A percentile compares a stretch with the other conserved stretches of the same genome.
phyloP scores from a whole-genome alignment of 805 yeast species.

The Cyberlindnera petersonii region DNA sequence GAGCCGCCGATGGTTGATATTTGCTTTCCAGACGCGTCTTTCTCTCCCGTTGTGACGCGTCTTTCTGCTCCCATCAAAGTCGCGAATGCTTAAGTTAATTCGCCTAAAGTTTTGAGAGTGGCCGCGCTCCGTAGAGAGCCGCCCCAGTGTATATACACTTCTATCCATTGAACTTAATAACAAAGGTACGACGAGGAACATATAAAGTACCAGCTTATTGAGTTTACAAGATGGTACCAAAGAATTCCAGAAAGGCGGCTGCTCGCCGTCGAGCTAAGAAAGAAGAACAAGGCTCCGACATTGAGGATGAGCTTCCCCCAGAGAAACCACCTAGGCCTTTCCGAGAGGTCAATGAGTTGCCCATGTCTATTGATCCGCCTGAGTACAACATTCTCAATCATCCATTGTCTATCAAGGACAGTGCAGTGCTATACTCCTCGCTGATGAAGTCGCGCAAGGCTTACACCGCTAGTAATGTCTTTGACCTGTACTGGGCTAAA shows the following conservation, averaged over 20 bases:
- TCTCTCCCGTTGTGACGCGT: too few relatives aligned
- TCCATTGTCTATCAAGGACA: slow-evolving; percentile 67
- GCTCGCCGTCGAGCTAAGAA: slow-evolving; percentile 18
- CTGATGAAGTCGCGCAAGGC: slow-evolving; percentile 67
- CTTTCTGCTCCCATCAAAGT: too few relatives aligned
- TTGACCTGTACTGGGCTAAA: slow-evolving; percentile 76
- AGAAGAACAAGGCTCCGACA: slow-evolving; percentile 23
- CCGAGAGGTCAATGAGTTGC: slow-evolving; percentile 59
- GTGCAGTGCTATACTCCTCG: slow-evolving; percentile 69
- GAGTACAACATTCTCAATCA: slow-evolving; percentile 57
- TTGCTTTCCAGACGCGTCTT: too few relatives aligned
- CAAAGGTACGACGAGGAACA: not conserved
- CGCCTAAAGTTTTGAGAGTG: too few relatives aligned
- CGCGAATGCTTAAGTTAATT: too few relatives aligned
- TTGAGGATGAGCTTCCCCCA: slow-evolving; percentile 26
- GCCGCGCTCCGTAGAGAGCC: too few relatives aligned
- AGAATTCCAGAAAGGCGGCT: slow-evolving; percentile 11
- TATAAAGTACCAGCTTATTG: not conserved
- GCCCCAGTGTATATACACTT: too few relatives aligned
- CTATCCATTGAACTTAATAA: too few relatives aligned
- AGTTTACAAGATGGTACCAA: slow-evolving; percentile 23
- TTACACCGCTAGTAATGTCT: slow-evolving; percentile 64
- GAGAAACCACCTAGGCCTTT: slow-evolving; percentile 48
- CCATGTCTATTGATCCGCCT: slow-evolving; percentile 62
- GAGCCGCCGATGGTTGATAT: too few relatives aligned